Percentiles rank a stretch among this genome's conserved stretches.
These are phyloP conservation scores for Solanum chiquidenum DNA, from an alignment of 257 asterid species.

Conservation along the genomic window DNA sequence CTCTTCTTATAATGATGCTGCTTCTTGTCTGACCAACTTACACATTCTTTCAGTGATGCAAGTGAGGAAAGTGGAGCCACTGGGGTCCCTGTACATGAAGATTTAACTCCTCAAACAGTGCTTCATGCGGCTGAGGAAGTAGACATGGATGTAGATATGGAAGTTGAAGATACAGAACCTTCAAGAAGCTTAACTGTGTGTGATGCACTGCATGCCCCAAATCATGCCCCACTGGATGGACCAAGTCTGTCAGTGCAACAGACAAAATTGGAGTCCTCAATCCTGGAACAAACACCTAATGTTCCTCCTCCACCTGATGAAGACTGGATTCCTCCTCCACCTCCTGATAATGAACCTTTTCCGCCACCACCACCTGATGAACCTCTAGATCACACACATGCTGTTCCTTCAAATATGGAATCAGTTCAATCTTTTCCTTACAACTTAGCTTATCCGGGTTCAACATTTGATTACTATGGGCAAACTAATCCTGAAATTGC, in stretches of 20 bases:
- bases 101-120: conserved; percentile 14
- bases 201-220: conserved; percentile 22
- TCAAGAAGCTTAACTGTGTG: conserved; percentile 14
- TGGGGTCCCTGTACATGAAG: conserved; percentile 22
- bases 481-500: conserved; percentile 38
- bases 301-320: conserved; percentile 41
- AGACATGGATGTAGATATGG: conserved; percentile 99
- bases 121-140: conserved; percentile 50
- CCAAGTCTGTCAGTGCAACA: conserved; percentile 8
- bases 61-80: conserved; percentile 19
- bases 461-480: conserved; percentile 46
- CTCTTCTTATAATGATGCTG: conserved; percentile 12
- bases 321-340: conserved; percentile 86
- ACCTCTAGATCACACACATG: conserved; percentile 48
- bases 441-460: conserved; percentile 39
- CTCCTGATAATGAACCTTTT: conserved; percentile 75
- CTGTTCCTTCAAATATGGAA: conserved; percentile 36
- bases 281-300: conserved; percentile 8
- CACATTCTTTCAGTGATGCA: conserved; percentile 9
- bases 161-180: conserved; percentile 70
- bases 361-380: conserved; percentile 97
- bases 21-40: background rate
- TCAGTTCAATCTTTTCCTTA: conserved; percentile 44
- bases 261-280: conserved; percentile 13
- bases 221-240: conserved; percentile 23